A percentile compares a stretch with the other conserved stretches of the same genome.
phyloP scores from a whole-genome alignment of 2,329 filamentous ascomycete genomes.

The Aspergillus flavus region DNA sequence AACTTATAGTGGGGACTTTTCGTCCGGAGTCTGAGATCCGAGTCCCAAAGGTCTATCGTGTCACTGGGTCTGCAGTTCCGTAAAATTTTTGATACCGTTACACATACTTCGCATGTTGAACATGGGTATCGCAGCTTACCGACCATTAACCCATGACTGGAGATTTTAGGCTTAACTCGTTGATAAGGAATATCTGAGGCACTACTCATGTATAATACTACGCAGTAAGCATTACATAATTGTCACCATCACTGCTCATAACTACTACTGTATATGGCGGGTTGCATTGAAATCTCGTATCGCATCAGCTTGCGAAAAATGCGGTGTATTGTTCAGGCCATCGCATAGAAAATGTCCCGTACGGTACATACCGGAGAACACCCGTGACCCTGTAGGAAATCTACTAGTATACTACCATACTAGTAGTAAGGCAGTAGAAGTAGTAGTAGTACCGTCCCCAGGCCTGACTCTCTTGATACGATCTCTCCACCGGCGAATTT shows the following conservation, averaged over 20 bases:
- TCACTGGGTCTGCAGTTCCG: background rate
- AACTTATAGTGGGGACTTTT: background rate
- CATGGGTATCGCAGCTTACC: background rate
- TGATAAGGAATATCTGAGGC: background rate
- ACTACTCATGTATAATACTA: background rate
- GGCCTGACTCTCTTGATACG: background rate
- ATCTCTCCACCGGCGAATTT: background rate
- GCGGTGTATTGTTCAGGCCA: background rate
- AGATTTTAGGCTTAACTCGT: background rate
- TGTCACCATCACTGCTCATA: background rate
- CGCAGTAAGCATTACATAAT: background rate
- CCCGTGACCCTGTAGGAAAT: background rate
- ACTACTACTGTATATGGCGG: background rate
- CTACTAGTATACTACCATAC: too few relatives aligned
- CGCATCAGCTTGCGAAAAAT: background rate
- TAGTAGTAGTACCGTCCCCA: background rate
- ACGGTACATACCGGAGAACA: background rate
- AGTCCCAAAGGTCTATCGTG: background rate
- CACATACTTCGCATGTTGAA: background rate
- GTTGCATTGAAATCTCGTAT: background rate
- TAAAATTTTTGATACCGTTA: background rate
- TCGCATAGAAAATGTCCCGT: background rate
- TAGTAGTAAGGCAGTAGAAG: background rate
- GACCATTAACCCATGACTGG: background rate
- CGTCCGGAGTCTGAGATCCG: background rate